Evolutionary conservation across 148 eudicot species (phyloP).

Genomic region (Vaccinium vitisidaea): DNA sequence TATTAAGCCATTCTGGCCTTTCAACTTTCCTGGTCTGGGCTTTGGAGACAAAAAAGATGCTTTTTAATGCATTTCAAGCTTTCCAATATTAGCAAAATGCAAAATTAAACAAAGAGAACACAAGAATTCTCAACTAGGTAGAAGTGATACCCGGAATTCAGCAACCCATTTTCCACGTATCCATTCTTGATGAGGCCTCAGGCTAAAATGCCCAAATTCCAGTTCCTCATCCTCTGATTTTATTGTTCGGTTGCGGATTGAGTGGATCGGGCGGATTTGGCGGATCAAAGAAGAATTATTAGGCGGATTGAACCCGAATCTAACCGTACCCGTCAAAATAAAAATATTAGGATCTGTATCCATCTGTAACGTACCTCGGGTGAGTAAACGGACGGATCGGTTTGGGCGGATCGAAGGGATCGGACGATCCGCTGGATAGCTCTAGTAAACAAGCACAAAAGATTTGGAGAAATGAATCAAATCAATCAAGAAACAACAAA

Average conservation of each 20-base stretch:
- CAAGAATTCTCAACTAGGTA: neutral
- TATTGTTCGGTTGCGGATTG: slow-evolving; percentile 38
- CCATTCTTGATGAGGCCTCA: slow-evolving; percentile 74
- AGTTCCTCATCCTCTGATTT: slow-evolving; percentile 57
- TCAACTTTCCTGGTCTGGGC: slow-evolving; percentile 29
- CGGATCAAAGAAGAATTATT: no score
- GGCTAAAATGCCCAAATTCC: slow-evolving; percentile 33
- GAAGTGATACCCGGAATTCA: slow-evolving; percentile 33
- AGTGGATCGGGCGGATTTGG: no score
- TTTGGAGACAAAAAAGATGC: slow-evolving; percentile 18
- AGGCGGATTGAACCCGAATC: no score
- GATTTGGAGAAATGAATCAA: no score
- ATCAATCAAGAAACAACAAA: no score
- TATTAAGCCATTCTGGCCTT: slow-evolving; percentile 12
- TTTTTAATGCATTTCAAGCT: slow-evolving; percentile 27
- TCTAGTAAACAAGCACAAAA: no score
- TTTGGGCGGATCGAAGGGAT: no score
- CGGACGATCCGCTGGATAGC: no score
- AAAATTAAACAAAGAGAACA: neutral
- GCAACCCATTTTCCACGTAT: slow-evolving; percentile 41
- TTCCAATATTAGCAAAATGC: slow-evolving; percentile 10
- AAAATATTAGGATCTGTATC: no score
- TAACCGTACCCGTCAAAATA: no score
- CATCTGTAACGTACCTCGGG: no score
- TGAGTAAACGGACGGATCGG: no score